Evolutionary conservation across 2,329 filamentous ascomycete genomes (phyloP).

Genomic region (Aspergillus bombycis): DNA sequence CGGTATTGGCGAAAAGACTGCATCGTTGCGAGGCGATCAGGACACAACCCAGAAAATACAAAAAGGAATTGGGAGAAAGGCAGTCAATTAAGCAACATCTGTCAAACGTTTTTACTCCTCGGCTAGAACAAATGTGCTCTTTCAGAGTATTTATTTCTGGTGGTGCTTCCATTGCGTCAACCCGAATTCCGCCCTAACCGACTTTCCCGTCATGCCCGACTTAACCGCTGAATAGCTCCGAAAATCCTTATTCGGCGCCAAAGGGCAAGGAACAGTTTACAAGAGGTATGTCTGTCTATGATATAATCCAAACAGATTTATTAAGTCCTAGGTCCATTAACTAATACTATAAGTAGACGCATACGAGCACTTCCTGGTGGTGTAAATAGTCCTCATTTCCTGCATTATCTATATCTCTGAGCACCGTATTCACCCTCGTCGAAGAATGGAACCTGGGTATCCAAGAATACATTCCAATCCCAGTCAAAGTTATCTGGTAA

Average conservation of each 20-base stretch:
- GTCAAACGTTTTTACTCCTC: not conserved
- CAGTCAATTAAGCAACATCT: not conserved
- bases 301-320: not conserved
- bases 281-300: not conserved
- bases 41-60: not conserved
- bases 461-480: conserved; percentile 7
- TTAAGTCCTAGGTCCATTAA: too few species aligned
- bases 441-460: conserved; percentile 4
- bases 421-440: conserved; percentile 2
- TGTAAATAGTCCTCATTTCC: not conserved
- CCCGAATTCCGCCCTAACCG: conserved; percentile 8
- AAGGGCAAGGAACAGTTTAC: not conserved
- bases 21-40: conserved; percentile 18
- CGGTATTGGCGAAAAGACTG: conserved; percentile 33
- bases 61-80: not conserved
- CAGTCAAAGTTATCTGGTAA: not conserved
- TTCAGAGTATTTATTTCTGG: not conserved
- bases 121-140: not conserved
- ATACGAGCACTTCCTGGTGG: not conserved
- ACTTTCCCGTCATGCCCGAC: conserved; percentile 7
- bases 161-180: not conserved
- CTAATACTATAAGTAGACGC: not conserved
- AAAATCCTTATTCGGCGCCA: not conserved
- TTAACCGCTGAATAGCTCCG: not conserved
- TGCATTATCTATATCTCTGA: conserved; percentile 3